Base-by-base conservation (phyloP, 2,329 filamentous ascomycete species). In the Colletotrichum ledebouriae region DNA sequence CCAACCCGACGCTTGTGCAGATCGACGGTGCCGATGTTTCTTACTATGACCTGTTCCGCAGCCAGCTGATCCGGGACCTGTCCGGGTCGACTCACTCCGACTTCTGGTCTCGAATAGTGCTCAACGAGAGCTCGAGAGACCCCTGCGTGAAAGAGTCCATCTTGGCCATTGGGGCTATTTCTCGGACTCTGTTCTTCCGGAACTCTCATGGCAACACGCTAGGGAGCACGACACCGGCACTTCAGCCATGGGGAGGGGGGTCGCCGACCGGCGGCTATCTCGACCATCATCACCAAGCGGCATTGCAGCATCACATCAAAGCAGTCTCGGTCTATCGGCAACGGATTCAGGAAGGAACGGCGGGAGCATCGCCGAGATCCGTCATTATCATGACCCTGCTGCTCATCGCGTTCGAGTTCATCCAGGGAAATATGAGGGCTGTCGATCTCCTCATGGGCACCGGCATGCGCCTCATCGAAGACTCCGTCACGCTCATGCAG, bases 41-140 rank as follows among this genome's bases (percentile, higher is more conserved):
- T 3, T 74, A 71, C 61, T 73, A 63, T 46, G 72, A 73, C 29
- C 68, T 73, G 34, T 72, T 72, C 56, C 71, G 72, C n/a, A 60
- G 69, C 44, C 66, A 65, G 25, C 63, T 72, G 37, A 59, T 68
- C 15, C 56, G 58, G 11, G 72, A 74, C 33, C 67, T 73, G 10
- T 61, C 71, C 4, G 72, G 72, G 1, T 72, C 71, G 17, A 55
- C 59, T 17, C 63, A 70, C 53, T 70, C 71, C 25, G 68, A 73
- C 39, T 73, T 72, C 55, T 73, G 73, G 73, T 71, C 71, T 6
- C 68, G 72, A 2, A 70, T 72, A 11, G 69, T 73, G 2, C 70
- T 73, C 3, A 67, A 61, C 34, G 72, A 73, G 60, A 56, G 61
- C 41, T 59, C 70, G 12, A 56, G 63, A 6, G 70, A 72, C 10